Evolutionary conservation across 169 alveolate species (phyloP), one percentile per base, ranked within the genome.

Genomic region (Cryptosporidium parvum): DNA sequence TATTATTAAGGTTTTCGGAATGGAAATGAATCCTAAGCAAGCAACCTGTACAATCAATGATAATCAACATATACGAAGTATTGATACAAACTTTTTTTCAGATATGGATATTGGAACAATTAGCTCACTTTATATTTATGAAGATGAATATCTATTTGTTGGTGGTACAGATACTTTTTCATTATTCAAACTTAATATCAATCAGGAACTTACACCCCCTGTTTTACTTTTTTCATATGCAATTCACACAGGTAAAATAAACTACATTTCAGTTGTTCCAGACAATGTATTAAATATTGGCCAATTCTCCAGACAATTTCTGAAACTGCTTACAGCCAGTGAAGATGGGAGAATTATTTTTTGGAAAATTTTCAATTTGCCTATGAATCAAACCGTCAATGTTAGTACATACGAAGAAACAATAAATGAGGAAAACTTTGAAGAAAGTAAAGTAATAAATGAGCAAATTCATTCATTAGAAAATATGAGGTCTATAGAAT

Each of bases 41-140:
- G 89, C 69, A 2, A 8, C 73, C 23, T 80, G 75, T 37, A 59
- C 26, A 37, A 42, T 80, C n/a, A 58, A 62, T 26, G 89, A 80
- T 45, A 80, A 51, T 80, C 89, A 80, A 45, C 89, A 75, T 29
- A 9, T 80, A 37, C 37, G 75, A 44, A 31, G 70, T 21, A 80
- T 80, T 61, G 75, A 80, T 62, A 31, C 75, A 45, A 62, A 48
- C 52, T 80, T 80, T 29, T 59, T 67, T 80, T 80, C 89, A 18
- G 89, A 80, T 62, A 80, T 80, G 89, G 56, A 53, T 42, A 62
- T 80, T n/a, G 89, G 89, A 3, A 42, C 29, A n/a, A 62, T 80
- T 23, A 62, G 56, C 2, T 80, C 89, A 16, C 42, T 80, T 18
- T 80, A 26, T 62, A 56, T 80, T 42, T 48, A 62, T 29, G 68